Evolutionary conservation across 2,329 filamentous ascomycete species (phyloP).

Genomic region (Colletotrichum neosansevieriae): DNA sequence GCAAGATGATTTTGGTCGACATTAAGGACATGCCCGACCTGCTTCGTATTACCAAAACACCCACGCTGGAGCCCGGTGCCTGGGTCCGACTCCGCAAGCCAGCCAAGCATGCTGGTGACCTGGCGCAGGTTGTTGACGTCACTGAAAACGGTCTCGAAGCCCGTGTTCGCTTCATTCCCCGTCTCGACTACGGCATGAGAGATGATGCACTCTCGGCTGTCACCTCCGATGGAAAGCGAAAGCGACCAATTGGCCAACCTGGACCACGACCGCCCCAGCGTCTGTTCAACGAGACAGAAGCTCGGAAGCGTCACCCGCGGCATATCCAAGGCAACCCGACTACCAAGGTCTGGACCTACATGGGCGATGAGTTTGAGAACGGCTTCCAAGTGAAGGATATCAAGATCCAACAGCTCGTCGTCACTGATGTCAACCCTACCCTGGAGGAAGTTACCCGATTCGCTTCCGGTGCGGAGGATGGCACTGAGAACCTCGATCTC

Average conservation of each 20-base stretch:
- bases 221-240: conserved; percentile 78
- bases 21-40: conserved; percentile 98
- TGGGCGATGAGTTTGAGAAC: conserved; percentile 89
- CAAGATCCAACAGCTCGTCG: conserved; percentile 86
- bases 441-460: conserved; percentile 97
- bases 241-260: conserved; percentile 71
- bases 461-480: conserved; percentile 87
- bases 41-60: conserved; percentile 88
- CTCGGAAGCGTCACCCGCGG: conserved; percentile 84
- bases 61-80: conserved; percentile 84
- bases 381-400: conserved; percentile 95
- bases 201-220: conserved; percentile 72
- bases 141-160: conserved; percentile 94
- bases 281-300: conserved; percentile 92
- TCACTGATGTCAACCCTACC: conserved; percentile 91
- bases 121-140: conserved; percentile 92
- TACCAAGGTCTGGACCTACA: conserved; percentile 85
- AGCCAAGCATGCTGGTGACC: conserved; percentile 85
- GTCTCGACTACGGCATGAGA: conserved; percentile 90
- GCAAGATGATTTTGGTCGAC: conserved; percentile 87
- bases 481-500: conserved; percentile 92
- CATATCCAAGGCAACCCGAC: conserved; percentile 75
- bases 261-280: conserved; percentile 85
- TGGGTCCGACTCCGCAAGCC: conserved; percentile 90
- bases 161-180: conserved; percentile 86